Conservation (phyloP, 768 basidiomycete species). For the Pleurotus citrinopileatus region DNA sequence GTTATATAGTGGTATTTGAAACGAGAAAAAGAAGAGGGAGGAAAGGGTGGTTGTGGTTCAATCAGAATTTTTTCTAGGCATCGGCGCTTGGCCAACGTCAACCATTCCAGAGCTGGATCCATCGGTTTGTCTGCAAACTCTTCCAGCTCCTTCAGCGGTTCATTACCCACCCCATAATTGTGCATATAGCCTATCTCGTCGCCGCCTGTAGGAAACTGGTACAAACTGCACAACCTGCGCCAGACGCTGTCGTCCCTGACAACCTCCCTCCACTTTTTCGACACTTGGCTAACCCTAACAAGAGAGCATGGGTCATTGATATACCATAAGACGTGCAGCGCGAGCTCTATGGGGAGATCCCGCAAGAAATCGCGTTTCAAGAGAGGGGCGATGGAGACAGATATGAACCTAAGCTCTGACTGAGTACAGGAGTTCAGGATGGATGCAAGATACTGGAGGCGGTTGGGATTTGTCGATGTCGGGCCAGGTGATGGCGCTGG, state of each 20-base stretch:
- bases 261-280: slow-evolving; percentile 66
- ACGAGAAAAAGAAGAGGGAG: neutral
- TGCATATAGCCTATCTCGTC: neutral
- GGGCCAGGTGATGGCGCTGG: slow-evolving; percentile 60
- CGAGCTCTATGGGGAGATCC: slow-evolving; percentile 67
- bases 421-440: slow-evolving; percentile 54
- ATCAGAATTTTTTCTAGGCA: neutral
- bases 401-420: slow-evolving; percentile 64
- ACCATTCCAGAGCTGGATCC: slow-evolving; percentile 39
- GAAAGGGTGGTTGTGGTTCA: neutral
- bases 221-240: slow-evolving; percentile 67
- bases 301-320: slow-evolving; percentile 76
- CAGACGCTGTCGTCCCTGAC: slow-evolving; percentile 77
- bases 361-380: slow-evolving; percentile 61
- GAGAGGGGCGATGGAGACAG: slow-evolving; percentile 58
- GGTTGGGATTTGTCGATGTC: slow-evolving; percentile 31
- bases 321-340: slow-evolving; percentile 71
- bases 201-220: slow-evolving; percentile 18
- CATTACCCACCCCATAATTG: slow-evolving; percentile 23
- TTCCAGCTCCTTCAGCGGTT: slow-evolving; percentile 31
- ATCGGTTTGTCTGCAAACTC: slow-evolving; percentile 30
- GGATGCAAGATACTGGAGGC: slow-evolving; percentile 50
- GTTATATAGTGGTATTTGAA: slow-evolving; percentile 45
- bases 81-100: slow-evolving; percentile 14
- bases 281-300: slow-evolving; percentile 66